Base-by-base conservation (phyloP, 2,329 filamentous ascomycete species). In the Fusarium tuaranense region DNA sequence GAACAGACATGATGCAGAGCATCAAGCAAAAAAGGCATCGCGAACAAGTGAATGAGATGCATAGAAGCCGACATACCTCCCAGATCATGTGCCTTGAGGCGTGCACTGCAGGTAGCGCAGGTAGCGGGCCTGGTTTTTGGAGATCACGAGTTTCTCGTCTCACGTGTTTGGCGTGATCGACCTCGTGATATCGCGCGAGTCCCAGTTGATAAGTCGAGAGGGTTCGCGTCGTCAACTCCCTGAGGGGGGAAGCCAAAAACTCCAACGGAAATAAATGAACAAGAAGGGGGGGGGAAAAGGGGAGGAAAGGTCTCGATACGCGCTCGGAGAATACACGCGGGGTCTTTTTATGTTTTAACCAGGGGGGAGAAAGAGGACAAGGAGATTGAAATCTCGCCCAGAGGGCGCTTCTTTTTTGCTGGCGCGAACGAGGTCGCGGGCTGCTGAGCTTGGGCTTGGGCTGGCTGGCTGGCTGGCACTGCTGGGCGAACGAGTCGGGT, bases 151-250 rank as follows among this genome's bases (percentile, higher is more conserved):
- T 83, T 83, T 83, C 55, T 81, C 76, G 76, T 78, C 82, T 85
- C 84, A 85, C 84, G 84, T 86, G 84, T 83, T 84, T 81, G 82
- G 81, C 80, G 83, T 82, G 83, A 83, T 82, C 80, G 82, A 86
- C 83, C 84, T 86, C 84, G 85, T 86, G 84, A 86, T 86, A 84
- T 86, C 84, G 84, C 83, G 84, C 76, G 75, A 73, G 79, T 73
- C 71, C 70, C 71, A 64, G 68, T 75, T 76, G 73, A 78, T 81
- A 82, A 81, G 75, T 78, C 69, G 60, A 64, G 57, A 63, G 68
- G 62, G 58, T 46, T 57, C 41, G 55, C 55, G 55, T 59, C 36
- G 13, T 38, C 36, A 39, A 39, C 53, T 48, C 44, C 18, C 20
- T 13, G n/a, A 8, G 41, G 27, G 70, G 63, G 22, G 41, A 20